These are phyloP conservation scores for Pseudoscleropodium purum DNA, from an alignment of 225 moss, liverwort and hornwort genomes.

Conservation along the genomic window DNA sequence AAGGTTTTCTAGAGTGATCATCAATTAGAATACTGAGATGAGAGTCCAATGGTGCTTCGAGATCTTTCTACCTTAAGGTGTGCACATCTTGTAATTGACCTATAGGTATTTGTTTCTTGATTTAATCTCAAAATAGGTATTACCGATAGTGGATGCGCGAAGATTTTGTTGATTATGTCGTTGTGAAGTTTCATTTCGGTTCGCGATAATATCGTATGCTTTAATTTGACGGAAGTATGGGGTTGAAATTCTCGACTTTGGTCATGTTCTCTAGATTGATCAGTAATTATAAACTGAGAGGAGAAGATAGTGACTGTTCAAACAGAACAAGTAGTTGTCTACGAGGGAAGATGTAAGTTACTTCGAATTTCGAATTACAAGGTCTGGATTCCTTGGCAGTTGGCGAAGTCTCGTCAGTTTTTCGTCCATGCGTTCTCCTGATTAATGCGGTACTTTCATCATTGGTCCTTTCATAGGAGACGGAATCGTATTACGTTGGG, in stretches of 20 bases:
- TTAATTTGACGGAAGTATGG: not conserved
- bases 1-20: not conserved
- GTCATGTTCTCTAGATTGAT: not conserved
- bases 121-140: not conserved
- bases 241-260: not conserved
- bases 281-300: not conserved
- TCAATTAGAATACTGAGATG: not conserved
- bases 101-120: not conserved
- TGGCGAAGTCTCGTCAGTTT: not conserved
- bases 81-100: not conserved
- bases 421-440: not conserved
- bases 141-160: not conserved
- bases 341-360: not conserved
- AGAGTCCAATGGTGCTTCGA: not conserved
- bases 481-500: not conserved
- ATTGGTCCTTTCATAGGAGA: not conserved
- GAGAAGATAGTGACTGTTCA: not conserved
- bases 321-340: not conserved
- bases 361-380: not conserved
- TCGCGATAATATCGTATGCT: not conserved
- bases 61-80: not conserved
- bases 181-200: not conserved
- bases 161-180: not conserved
- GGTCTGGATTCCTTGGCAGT: not conserved
- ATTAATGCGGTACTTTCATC: not conserved